Base-by-base conservation (phyloP, 2,329 filamentous ascomycete genomes). In the Raffaelea deltoideospora region DNA sequence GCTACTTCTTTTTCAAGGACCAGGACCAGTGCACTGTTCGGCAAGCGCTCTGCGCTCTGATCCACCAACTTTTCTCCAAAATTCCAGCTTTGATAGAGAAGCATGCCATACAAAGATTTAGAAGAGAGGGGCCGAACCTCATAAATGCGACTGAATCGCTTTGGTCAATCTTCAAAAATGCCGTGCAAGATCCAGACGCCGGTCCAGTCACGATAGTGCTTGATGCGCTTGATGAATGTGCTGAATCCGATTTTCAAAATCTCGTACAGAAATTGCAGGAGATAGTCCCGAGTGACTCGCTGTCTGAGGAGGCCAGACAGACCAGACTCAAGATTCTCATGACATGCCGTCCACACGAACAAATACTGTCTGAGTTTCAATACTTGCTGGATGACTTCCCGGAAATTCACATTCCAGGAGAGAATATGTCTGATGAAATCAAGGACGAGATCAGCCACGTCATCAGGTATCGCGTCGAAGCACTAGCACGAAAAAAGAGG, bases 1-100 rank as follows among this genome's bases (percentile, higher is more conserved):
- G 57, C 43, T 63, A 63, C 46, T 63, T 60, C 39, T 64, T 63
- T 39, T 63, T 63, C 45, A 60, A 60, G 39, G 54, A 58, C 24
- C 41, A 53, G 37, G 48, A 53, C 28, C 58, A 61, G 32, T 8
- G 51, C 24, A 58, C 44, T 2, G 37, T 50, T 19, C 27, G 40
- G 0, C 52, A 56, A 41, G 57, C 56, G 0, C 47, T 62, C n/a
- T 61, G 56, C 33, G 56, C 58, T 2, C 5, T 63, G 9, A 46
- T 64, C 4, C 58, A 61, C 34, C 56, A 63, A 35, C 45, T 63
- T 0, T 57, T 61, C 36, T 42, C 38, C 3, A 41, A 53, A 5
- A 50, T 49, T 6, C 51, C 49, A 1, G 33, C 9, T 15, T 39
- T 61, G 18, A 50, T 60, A 13, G 21, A n/a, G 8, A 26, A 43